Base-by-base conservation (phyloP, 148 eudicot genomes). In the Spergularia bocconei region DNA sequence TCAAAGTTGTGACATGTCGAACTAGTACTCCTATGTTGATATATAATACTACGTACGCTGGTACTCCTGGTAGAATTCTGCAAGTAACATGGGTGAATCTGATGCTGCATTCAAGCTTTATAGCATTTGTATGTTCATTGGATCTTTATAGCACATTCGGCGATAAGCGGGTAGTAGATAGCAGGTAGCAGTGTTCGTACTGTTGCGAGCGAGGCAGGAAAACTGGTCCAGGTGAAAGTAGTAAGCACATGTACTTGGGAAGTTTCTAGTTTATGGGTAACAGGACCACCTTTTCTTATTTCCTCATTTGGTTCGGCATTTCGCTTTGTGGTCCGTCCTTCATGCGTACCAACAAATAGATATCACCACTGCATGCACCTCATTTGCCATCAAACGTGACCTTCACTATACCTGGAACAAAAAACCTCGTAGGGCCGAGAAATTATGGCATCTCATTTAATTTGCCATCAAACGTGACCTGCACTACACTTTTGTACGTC, bases 311-410 rank as follows among this genome's bases (percentile, higher is more conserved):
- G 70, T 29, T 60, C 60, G 57, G 41, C 73, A 74, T 47, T 60
- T 58, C 67, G 54, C 13, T 51, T 73, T 61, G 78, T 79, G 82
- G 80, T 78, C 80, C 80, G 20, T 41, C 48, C 73, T 29, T 29
- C 16, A 1, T 41, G 44, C 41, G 9, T 77, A 62, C 55, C 25
- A 63, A 63, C 8, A 16, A 29, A 29, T 29, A 29, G 36, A 29
- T 29, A 29, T 29, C 36, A 29, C 36, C 36, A 29, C 36, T 29
- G 36, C 36, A n/a, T n/a, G 36, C 36, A 29, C 36, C 36, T 29
- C 36, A 29, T 29, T 29, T 29, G 36, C 36, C 36, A 29, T 29
- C 36, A 29, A 29, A 4, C 36, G 36, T 29, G 36, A 29, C 36
- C 36, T 0, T 29, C 36, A 29, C 36, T 29, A 29, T 29, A 29